phyloP scores from a whole-genome alignment of 495 filamentous ascomycete species.

The Pseudotulostoma volvatum region DNA sequence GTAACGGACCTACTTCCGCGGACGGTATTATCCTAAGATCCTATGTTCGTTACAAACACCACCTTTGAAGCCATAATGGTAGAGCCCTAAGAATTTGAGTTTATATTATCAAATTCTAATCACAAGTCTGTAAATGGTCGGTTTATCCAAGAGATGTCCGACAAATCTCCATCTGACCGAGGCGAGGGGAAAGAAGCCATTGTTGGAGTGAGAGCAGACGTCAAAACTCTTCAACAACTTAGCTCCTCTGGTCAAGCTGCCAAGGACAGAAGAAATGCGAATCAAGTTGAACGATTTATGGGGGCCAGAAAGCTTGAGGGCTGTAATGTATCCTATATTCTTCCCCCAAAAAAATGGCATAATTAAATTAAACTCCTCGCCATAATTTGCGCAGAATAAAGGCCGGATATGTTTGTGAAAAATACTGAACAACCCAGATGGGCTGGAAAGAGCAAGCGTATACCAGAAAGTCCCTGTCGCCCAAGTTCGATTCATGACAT shows the following conservation, averaged over 20 bases:
- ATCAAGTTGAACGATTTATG: background rate
- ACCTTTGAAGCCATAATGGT: no score
- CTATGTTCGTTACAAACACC: no score
- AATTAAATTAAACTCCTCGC: conserved; percentile 10
- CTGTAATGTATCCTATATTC: conserved; percentile 6
- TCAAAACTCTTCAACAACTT: background rate
- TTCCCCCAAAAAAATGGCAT: conserved; percentile 11
- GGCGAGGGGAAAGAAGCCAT: conserved; percentile 5
- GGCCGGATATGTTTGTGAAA: conserved; percentile 8
- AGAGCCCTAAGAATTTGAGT: no score
- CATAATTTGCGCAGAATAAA: conserved; percentile 6
- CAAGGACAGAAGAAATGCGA: background rate
- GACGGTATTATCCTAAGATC: no score
- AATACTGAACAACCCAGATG: conserved; percentile 10
- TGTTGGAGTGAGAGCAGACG: conserved; percentile 2
- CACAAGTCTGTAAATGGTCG: no score
- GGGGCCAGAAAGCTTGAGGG: conserved; percentile 4
- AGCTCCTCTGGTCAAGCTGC: conserved; percentile 2
- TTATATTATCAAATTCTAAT: no score
- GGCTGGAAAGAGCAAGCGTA: conserved; percentile 11
- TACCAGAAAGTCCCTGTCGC: conserved; percentile 12
- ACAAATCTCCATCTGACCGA: no score
- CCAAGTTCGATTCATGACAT: conserved; percentile 9
- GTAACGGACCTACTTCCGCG: no score
- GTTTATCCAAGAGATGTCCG: no score